phyloP scores from a whole-genome alignment of 352 stramenopile genomes.

The Phytophthora fragariaefolia region DNA sequence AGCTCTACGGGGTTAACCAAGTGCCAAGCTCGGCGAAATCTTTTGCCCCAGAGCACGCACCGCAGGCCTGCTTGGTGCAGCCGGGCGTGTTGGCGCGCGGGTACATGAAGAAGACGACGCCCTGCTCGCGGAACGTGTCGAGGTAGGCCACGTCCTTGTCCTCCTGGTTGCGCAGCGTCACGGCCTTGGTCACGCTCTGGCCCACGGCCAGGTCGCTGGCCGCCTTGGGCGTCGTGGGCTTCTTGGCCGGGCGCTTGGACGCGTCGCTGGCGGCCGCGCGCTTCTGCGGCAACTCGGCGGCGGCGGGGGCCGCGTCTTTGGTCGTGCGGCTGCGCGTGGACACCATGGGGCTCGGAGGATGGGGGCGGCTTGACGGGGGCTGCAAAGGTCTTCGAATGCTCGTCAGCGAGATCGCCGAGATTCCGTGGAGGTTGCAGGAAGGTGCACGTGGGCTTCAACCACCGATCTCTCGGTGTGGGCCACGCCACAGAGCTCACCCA shows the following conservation, averaged over 20 bases:
- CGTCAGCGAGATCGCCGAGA: constrained; percentile 12
- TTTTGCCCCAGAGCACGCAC: constrained; percentile 40
- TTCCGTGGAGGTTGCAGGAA: constrained; percentile 38
- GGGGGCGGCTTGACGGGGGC: not conserved
- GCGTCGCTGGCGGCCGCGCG: constrained; percentile 24
- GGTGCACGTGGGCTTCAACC: constrained; percentile 23
- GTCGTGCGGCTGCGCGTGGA: constrained; percentile 63
- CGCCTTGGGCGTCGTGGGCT: constrained; percentile 48
- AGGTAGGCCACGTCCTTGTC: constrained; percentile 57
- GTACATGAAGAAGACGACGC: constrained; percentile 92
- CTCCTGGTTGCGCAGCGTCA: constrained; percentile 81
- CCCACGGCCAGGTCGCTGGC: constrained; percentile 67
- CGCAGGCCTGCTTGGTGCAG: constrained; percentile 90
- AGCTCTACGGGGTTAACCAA: constrained; percentile 21
- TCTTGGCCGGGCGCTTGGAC: constrained; percentile 49
- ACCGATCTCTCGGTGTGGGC: constrained; percentile 10
- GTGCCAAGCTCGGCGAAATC: constrained; percentile 3
- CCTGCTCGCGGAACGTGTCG: constrained; percentile 79
- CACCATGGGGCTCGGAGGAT: constrained; percentile 41
- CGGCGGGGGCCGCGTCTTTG: constrained; percentile 23
- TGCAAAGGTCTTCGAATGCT: constrained; percentile 26
- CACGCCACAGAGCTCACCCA: no score
- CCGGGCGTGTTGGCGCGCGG: constrained; percentile 85
- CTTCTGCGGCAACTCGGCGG: constrained; percentile 41
- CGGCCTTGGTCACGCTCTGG: constrained; percentile 59